Base-by-base conservation (phyloP, 176 grass and related monocot species). In the Lolium perenne region DNA sequence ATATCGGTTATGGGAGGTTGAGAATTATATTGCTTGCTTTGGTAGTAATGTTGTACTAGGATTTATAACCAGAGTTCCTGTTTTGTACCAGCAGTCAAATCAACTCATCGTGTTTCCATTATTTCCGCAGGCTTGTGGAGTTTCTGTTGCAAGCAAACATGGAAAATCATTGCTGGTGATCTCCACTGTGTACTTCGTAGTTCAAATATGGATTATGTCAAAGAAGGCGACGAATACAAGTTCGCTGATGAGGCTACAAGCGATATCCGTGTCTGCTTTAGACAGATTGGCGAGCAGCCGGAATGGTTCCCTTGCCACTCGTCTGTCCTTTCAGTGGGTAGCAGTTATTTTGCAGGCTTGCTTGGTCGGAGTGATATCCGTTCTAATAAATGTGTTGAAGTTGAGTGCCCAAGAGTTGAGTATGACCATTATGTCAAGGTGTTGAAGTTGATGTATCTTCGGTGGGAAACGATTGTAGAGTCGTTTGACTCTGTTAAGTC, bases 401-500 rank as follows among this genome's bases (percentile, higher is more conserved):
- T 98, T 75, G 78, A 91, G 20, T 95, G 96, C 66, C 54, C 54
- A 8, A 77, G 61, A 79, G 38, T 38, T 29, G 88, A 94, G 22
- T 98, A 91, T 80, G 92, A 94, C 18, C 76, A 94, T 80, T 90
- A 95, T 91, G 84, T 93, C 78, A 95, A 91, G 77, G 46, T 90
- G 80, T 80, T 98, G 66, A 90, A 92, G 60, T 54, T 89, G 47
- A 78, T 95, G 50, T 95, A 98, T 72, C 47, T 98, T 38, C 78
- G 86, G 15, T 43, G 85, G 38, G 94, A 94, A 58, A 90, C 84
- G 71, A 38, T 96, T 90, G 17, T 84, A 66, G 90, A 95, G n/a
- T 91, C 85, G 5, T 91, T 94, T 75, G 90, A 94, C 91, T 94
- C 97, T 72, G 97, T 98, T 68, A 96, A 92, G 82, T 94, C 84